Base-by-base conservation (phyloP, 805 yeast genomes). In the Yarrowia hollandica region DNA sequence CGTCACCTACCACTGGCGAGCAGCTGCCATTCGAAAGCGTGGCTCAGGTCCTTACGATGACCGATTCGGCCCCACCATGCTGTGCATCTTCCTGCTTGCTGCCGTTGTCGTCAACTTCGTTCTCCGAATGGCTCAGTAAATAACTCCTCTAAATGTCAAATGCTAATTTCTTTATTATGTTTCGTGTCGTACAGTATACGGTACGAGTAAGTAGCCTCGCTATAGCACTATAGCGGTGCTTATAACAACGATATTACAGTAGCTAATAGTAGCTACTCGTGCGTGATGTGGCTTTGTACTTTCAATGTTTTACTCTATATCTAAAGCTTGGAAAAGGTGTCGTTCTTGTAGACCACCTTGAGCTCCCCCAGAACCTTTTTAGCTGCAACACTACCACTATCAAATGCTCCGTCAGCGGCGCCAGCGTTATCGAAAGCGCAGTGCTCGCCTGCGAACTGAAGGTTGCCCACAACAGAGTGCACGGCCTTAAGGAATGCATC, bases 41-140 rank as follows among this genome's bases (percentile, higher is more conserved):
- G 99, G 99, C 38, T 84, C 96, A 12, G 99, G 99, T 48, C 99
- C 99, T n/a, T 94, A 94, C 71, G 99, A 94, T 70, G 99, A 94
- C 74, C 83, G 99, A 71, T 86, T 94, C 66, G 99, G 99, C 42
- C 99, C 99, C 46, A 95, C 99, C 14, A 85, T 92, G 88, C 81
- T 94, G 67, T 94, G 99, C 76, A 80, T 92, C 77, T 94, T 94
- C 77, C 79, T 94, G 68, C 78, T 94, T 64, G 83, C 90, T 48
- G 97, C 99, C 0, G 97, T 94, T 55, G 86, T 94, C 42, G 88
- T 94, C 65, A 94, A 94, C 78, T 94, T 94, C 70, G 77, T 90
- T 30, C 77, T 94, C 71, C 87, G 98, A 74, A 82, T 87, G 64
- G 48, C 59, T 30, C 50, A 55, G 50, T 55, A 55, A 39, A 22